Percentiles rank a stretch among this genome's conserved stretches.
Conservation (phyloP, 768 basidiomycete genomes). For the Mycena epipterygia region DNA sequence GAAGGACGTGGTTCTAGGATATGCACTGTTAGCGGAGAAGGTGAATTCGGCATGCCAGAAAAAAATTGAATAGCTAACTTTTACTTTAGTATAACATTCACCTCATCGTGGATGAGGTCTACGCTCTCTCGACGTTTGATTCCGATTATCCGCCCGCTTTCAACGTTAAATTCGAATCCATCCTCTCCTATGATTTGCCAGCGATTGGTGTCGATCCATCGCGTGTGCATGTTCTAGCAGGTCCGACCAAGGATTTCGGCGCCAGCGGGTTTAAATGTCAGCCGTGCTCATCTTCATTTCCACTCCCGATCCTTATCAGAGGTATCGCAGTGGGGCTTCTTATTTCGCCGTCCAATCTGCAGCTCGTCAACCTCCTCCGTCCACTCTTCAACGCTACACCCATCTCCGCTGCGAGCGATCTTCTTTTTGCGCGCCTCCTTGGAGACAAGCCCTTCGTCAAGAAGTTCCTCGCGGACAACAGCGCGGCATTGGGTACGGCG, state of each 20-base stretch:
- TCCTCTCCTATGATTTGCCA: constrained; percentile 39
- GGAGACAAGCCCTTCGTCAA: constrained; percentile 34
- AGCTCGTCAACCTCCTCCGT: constrained; percentile 35
- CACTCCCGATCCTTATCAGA: neutral
- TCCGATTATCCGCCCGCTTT: constrained; percentile 36
- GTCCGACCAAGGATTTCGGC: constrained; percentile 49
- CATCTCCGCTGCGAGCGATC: constrained; percentile 39
- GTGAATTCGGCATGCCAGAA: neutral
- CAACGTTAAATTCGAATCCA: constrained; percentile 36
- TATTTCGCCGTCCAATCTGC: constrained; percentile 31
- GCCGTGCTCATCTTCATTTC: neutral
- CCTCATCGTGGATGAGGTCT: constrained; percentile 48
- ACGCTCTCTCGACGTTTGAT: constrained; percentile 41
- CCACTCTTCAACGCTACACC: constrained; percentile 38
- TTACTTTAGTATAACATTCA: constrained; percentile 42
- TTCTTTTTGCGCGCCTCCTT: constrained; percentile 42
- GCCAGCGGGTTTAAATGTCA: constrained; percentile 41
- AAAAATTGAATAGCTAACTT: constrained; percentile 6
- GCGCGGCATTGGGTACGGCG: constrained; percentile 28
- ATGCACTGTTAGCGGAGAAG: constrained; percentile 34
- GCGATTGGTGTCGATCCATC: constrained; percentile 36
- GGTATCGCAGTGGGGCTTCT: constrained; percentile 36
- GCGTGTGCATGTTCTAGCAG: constrained; percentile 44
- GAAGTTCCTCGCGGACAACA: constrained; percentile 38
- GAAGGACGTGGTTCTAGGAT: constrained; percentile 38